phyloP scores from a whole-genome alignment of 2,329 filamentous ascomycete species.

The Xylogone sp. region DNA sequence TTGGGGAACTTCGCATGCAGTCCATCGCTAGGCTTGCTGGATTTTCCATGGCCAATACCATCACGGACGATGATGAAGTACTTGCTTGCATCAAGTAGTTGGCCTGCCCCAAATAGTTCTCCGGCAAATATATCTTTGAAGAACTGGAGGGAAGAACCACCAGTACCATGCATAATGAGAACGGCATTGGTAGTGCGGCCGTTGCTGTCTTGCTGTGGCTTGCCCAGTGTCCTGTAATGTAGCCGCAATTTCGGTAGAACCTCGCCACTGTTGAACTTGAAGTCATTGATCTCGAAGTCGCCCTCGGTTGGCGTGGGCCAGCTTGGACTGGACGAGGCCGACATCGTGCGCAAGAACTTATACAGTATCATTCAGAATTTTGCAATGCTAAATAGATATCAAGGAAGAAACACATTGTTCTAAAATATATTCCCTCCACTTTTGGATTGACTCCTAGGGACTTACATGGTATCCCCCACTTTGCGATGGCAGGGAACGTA shows the following conservation, averaged over 20 bases:
- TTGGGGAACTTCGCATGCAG: conserved; percentile 15
- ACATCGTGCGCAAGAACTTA: neutral
- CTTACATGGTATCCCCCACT: no score
- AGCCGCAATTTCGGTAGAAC: neutral
- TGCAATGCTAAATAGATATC: neutral
- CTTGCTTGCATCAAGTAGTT: conserved; percentile 17
- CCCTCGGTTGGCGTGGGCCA: neutral
- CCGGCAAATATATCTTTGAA: conserved; percentile 16
- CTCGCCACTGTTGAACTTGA: neutral
- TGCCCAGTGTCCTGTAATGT: neutral
- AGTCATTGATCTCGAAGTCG: neutral
- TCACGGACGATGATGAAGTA: conserved; percentile 24
- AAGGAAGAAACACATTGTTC: no score
- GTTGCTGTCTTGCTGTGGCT: neutral
- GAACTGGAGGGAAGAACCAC: conserved; percentile 18
- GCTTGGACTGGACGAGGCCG: neutral
- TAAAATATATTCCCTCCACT: no score
- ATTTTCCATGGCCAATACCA: conserved; percentile 22
- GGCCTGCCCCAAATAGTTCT: conserved; percentile 20
- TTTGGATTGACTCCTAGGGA: no score
- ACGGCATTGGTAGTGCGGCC: conserved; percentile 15
- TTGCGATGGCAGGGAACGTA: no score
- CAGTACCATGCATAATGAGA: conserved; percentile 22
- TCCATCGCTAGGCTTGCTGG: conserved; percentile 23
- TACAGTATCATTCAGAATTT: neutral